Evolutionary conservation across 495 filamentous ascomycete genomes (phyloP).

Genomic region (Sphaerosporella brunnea): DNA sequence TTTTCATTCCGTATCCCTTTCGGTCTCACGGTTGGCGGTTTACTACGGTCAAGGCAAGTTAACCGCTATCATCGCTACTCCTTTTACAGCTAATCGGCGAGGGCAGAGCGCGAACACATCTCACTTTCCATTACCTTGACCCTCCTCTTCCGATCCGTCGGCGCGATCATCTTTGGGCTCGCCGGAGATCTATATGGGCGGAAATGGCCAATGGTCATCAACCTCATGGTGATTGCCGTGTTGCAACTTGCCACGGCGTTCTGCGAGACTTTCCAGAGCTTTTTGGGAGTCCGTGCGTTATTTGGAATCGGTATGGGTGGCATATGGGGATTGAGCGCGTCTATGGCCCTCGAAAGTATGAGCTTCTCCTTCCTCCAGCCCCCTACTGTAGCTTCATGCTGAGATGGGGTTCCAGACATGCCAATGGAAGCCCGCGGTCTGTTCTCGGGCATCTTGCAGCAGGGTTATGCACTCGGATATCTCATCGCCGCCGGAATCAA

Average conservation of each 20-base stretch:
- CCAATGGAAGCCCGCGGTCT: slow-evolving; percentile 43
- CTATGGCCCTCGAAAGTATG: slow-evolving; percentile 56
- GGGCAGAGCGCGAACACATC: slow-evolving; percentile 38
- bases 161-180: slow-evolving; percentile 53
- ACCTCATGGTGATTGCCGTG: slow-evolving; percentile 40
- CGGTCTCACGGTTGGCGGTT: slow-evolving; percentile 46
- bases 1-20: slow-evolving; percentile 59
- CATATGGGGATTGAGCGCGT: slow-evolving; percentile 64
- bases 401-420: slow-evolving; percentile 10
- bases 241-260: slow-evolving; percentile 62
- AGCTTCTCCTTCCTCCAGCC: background rate
- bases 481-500: slow-evolving; percentile 54
- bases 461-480: slow-evolving; percentile 61
- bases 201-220: slow-evolving; percentile 64
- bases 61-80: background rate
- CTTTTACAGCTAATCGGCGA: background rate
- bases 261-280: slow-evolving; percentile 44
- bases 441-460: slow-evolving; percentile 62
- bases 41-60: slow-evolving; percentile 37
- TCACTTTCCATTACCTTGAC: slow-evolving; percentile 58
- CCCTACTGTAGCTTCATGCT: background rate
- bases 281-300: slow-evolving; percentile 44
- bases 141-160: slow-evolving; percentile 49
- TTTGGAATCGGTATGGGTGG: slow-evolving; percentile 77
- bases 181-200: slow-evolving; percentile 58